These are phyloP conservation scores for Quercus cerris DNA, from an alignment of 306 rosid genomes.

Conservation along the genomic window DNA sequence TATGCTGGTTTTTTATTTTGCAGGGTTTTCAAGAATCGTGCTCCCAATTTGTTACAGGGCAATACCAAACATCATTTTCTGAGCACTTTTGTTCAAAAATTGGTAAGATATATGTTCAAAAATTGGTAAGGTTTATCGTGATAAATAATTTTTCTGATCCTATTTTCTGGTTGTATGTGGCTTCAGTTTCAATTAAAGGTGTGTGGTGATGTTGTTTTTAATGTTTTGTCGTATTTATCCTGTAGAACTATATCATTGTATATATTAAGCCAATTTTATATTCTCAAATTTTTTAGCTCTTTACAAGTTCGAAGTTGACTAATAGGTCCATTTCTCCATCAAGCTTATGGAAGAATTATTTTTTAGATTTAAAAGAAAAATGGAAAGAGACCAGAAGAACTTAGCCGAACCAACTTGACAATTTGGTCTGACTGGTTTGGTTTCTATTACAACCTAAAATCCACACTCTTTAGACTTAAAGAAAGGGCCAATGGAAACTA, in stretches of 20 bases:
- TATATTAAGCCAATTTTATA: not conserved
- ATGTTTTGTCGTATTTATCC: not conserved
- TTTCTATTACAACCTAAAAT: no score
- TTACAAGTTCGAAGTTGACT: not conserved
- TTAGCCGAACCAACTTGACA: not conserved
- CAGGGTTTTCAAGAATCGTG: conserved; percentile 82
- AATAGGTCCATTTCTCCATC: not conserved
- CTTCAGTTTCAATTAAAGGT: not conserved
- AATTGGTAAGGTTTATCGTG: conserved; percentile 56
- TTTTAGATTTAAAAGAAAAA: not conserved
- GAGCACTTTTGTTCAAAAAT: conserved; percentile 6
- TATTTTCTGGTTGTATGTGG: not conserved
- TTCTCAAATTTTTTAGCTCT: not conserved
- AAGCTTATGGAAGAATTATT: not conserved
- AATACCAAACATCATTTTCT: conserved; percentile 45
- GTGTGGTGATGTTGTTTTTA: not conserved
- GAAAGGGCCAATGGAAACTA: no score
- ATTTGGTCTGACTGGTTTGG: no score
- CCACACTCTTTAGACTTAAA: no score
- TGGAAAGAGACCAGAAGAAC: not conserved
- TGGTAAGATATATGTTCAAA: conserved; percentile 13
- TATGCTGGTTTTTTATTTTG: conserved; percentile 16
- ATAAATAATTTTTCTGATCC: not conserved
- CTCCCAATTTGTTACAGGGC: conserved; percentile 67
- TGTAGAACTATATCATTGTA: no score